Conservation (phyloP, 2,329 filamentous ascomycete species). For the Fusarium sp. region DNA sequence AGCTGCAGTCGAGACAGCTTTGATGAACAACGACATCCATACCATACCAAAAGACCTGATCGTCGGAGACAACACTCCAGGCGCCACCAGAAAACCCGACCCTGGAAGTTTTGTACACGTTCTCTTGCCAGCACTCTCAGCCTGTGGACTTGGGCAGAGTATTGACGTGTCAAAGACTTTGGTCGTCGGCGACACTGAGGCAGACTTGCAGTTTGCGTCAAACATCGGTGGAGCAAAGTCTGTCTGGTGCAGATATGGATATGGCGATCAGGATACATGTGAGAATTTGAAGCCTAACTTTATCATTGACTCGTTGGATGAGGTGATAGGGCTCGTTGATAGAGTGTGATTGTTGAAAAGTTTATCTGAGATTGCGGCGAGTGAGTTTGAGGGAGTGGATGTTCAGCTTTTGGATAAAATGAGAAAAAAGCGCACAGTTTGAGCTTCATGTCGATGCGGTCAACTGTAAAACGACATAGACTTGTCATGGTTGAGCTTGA, state of each 20-base stretch:
- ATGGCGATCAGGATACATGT: conserved; percentile 12
- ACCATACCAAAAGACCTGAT: not conserved
- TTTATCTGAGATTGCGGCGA: not conserved
- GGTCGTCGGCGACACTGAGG: conserved; percentile 5
- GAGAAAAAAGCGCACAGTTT: too few relatives aligned
- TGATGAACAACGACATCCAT: not conserved
- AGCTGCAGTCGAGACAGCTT: not conserved
- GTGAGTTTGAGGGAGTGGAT: not conserved
- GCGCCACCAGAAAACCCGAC: conserved; percentile 1
- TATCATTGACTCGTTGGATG: not conserved
- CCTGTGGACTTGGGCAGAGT: not conserved
- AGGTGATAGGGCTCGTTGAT: not conserved
- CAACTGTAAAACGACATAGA: too few relatives aligned
- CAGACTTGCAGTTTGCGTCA: not conserved
- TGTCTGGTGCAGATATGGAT: conserved; percentile 15
- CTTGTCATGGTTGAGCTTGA: too few relatives aligned
- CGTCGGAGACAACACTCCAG: conserved; percentile 6
- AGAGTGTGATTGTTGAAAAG: not conserved
- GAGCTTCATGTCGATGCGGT: too few relatives aligned
- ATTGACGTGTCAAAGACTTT: not conserved
- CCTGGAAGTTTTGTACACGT: not conserved
- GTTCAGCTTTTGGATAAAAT: too few relatives aligned
- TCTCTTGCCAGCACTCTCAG: not conserved
- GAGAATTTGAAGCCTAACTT: not conserved
- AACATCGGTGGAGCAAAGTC: conserved; percentile 13